A percentile compares a stretch with the other conserved stretches of the same genome.
Conservation (phyloP, 2,329 filamentous ascomycete species). For the Tolypocladium inflatum region DNA sequence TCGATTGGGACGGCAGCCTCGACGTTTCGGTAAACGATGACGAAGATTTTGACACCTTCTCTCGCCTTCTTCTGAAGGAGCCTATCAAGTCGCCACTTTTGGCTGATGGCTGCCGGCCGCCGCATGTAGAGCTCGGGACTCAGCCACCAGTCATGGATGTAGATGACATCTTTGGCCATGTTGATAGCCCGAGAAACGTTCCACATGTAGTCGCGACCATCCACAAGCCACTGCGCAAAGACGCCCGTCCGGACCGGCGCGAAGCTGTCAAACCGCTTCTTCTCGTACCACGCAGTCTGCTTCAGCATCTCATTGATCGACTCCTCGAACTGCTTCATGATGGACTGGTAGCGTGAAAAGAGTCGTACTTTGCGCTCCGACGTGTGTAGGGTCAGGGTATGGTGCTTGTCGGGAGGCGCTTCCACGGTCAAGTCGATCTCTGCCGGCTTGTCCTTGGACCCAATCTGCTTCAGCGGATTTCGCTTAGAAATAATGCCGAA, state of each 20-base stretch:
- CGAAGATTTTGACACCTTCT: constrained; percentile 94
- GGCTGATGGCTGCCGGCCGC: constrained; percentile 86
- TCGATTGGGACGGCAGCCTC: constrained; percentile 96
- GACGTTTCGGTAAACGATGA: constrained; percentile 96
- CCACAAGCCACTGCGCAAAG: constrained; percentile 92
- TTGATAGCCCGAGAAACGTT: constrained; percentile 94
- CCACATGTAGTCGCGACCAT: constrained; percentile 98
- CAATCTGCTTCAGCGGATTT: constrained; percentile 41
- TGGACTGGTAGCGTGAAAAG: constrained; percentile 80
- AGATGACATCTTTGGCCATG: constrained; percentile 95
- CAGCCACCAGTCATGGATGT: constrained; percentile 99
- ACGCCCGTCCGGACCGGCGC: constrained; percentile 80
- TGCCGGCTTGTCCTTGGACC: constrained; percentile 50
- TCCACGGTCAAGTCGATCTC: constrained; percentile 33
- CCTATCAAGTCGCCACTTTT: constrained; percentile 93
- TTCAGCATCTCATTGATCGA: constrained; percentile 81
- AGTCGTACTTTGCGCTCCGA: constrained; percentile 88
- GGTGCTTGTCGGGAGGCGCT: constrained; percentile 49
- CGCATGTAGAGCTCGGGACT: constrained; percentile 94
- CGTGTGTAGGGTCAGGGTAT: constrained; percentile 80
- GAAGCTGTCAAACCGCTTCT: constrained; percentile 86
- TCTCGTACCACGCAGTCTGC: constrained; percentile 72
- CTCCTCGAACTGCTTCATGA: constrained; percentile 85
- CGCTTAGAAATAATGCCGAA: constrained; percentile 75
- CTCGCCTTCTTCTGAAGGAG: constrained; percentile 87